Evolutionary conservation across 2,329 filamentous ascomycete species (phyloP), one percentile per base, ranked within the genome.

Genomic region (Pyrenophora seminiperda): DNA sequence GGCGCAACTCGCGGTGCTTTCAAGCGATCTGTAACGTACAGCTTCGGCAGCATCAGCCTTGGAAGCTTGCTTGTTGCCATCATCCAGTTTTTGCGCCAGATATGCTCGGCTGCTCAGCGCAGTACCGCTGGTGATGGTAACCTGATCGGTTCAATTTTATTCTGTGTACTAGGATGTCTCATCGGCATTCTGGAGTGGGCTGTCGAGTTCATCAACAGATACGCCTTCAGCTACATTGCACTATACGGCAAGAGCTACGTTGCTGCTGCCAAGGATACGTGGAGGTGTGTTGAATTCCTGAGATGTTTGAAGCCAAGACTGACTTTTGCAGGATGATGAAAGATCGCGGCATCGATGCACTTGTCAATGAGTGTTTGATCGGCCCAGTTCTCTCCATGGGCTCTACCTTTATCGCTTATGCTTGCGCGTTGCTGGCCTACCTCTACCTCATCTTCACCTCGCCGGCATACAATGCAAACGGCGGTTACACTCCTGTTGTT

Each of bases 211-310:
- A 80, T 96, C 75, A 97, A 97, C 75, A 85, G 91, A 62, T 96
- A 95, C 62, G 91, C 91, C 1, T 96, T 95, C 74, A 91, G 86
- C 22, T 91, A 97, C 68, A 96, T 97, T 66, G 91, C 93, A 0
- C 79, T 97, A 0, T 97, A 97, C 68, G 93, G 93, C 14, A 95
- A 95, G 72, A 77, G 88, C 1, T 97, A 97, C 69, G 82, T 97
- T 46, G 80, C 85, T 1, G 89, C 91, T 0, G 91, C 92, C 29
- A 96, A 95, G 75, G 90, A 90, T 62, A 96, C 91, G 0, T 96
- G 91, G 90, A 84, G 61, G 77, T 82, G 70, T 65, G 76, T 77
- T 7, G 11, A 32, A 11, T 5, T 15, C 17, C 11, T 15, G 22
- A 24, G 7, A 2, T 15, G 5, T 24, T 9, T 14, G 31, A 17